phyloP scores from a whole-genome alignment of 495 filamentous ascomycete species.

The Talaromyces ruber region DNA sequence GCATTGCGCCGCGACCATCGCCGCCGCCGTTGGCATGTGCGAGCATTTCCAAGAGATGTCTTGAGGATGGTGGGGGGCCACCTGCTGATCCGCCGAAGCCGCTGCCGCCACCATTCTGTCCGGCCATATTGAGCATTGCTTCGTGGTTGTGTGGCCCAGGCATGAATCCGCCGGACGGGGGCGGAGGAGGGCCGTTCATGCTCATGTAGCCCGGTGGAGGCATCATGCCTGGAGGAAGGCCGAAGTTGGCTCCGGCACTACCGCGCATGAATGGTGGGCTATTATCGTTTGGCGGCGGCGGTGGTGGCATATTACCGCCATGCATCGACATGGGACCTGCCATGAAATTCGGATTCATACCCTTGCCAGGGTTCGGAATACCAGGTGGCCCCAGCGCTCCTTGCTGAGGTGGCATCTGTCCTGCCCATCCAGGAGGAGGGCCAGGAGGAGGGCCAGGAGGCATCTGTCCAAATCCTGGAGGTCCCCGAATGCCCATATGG shows the following conservation, averaged over 20 bases:
- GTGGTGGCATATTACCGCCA: slow-evolving; percentile 14
- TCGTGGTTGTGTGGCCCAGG: slow-evolving; percentile 37
- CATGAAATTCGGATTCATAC: slow-evolving; percentile 33
- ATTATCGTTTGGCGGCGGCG: slow-evolving; percentile 22
- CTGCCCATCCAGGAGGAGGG: slow-evolving; percentile 33
- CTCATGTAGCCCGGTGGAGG: slow-evolving; percentile 40
- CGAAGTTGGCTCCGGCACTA: slow-evolving; percentile 12
- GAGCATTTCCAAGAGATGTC: slow-evolving; percentile 39
- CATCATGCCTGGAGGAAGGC: slow-evolving; percentile 40
- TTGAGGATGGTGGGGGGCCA: slow-evolving; percentile 34
- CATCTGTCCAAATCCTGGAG: slow-evolving; percentile 41
- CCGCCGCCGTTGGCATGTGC: slow-evolving; percentile 27
- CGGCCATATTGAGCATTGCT: slow-evolving; percentile 30
- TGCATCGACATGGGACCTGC: slow-evolving; percentile 38
- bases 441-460: slow-evolving; percentile 35
- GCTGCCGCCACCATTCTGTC: slow-evolving; percentile 26
- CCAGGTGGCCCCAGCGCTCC: slow-evolving; percentile 36
- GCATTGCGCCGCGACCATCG: slow-evolving; percentile 31
- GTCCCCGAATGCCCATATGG: slow-evolving; percentile 34
- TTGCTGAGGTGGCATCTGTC: slow-evolving; percentile 24
- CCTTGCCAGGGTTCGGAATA: slow-evolving; percentile 30
- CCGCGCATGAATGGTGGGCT: slow-evolving; percentile 34
- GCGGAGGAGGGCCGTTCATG: slow-evolving; percentile 35
- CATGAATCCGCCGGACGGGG: slow-evolving; percentile 28
- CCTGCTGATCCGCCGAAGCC: slow-evolving; percentile 27